These are phyloP conservation scores for Porphyrellus cyaneotinctus DNA, from an alignment of 768 basidiomycete genomes.

Conservation along the genomic window DNA sequence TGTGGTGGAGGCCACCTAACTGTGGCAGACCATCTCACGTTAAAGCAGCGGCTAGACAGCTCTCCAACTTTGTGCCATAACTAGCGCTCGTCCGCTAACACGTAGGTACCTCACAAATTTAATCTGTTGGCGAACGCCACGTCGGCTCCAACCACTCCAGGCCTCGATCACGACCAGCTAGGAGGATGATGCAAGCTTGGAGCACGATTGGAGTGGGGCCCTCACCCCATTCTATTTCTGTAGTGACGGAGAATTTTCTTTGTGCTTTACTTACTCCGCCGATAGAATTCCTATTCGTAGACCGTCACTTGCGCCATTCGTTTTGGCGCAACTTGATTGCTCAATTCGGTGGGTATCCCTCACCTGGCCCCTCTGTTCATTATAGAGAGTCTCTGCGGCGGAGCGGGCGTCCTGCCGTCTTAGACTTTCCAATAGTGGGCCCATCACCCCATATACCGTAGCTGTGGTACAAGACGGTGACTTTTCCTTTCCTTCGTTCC, in stretches of 20 bases:
- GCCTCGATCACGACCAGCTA: neutral
- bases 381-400: too few species aligned
- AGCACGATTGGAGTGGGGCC: neutral
- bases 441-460: neutral
- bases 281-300: too few species aligned
- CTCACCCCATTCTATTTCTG: neutral
- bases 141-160: neutral
- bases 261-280: neutral
- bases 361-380: too few species aligned
- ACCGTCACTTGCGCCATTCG: neutral
- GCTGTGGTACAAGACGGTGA: neutral
- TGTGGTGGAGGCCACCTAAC: slow-evolving; percentile 3
- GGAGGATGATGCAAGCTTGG: neutral
- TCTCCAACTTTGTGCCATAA: neutral
- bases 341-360: neutral
- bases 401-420: too few species aligned
- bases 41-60: too few species aligned
- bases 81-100: neutral
- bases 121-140: neutral
- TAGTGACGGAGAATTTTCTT: neutral
- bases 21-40: neutral
- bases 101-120: neutral
- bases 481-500: neutral
- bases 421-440: neutral
- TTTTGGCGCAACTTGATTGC: neutral